Base-by-base conservation (phyloP, 768 basidiomycete species). In the Melanogaster broomeanus region DNA sequence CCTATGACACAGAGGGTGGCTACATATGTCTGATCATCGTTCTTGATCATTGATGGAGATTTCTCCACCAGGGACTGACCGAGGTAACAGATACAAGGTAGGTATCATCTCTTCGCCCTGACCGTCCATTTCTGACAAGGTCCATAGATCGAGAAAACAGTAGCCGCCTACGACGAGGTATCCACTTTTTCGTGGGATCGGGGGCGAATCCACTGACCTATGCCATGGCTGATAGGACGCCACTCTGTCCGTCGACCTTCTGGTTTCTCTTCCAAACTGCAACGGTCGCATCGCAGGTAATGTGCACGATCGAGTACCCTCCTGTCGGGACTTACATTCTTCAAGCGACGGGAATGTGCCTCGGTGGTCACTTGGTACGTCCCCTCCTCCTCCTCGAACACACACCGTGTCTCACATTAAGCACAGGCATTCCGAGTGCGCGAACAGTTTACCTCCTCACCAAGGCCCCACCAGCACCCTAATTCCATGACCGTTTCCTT, bases 11-110 rank as follows among this genome's bases (percentile, higher is more conserved):
- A 0, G 89, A 94, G 78, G 91, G 90, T 86, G 4, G 27, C 15
- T 39, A 10, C n/a, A 15, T 31, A 52, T 38, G 41, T 31, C 53
- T 38, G 41, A 18, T 41, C 21, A 42, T 50, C 19, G 40, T 39
- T 6, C 25, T 42, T 19, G 38, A 46, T 25, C 18, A 48, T 51
- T 51, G 22, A 49, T 19, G 19, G 21, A 41, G 42, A 21, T 38
- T n/a, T 35, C 31, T n/a, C 6, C 12, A 13, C 16, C 39, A 82
- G 91, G 92, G 16, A 93, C 91, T 30, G 89, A 96, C 65, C 73
- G 87, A 56, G 96, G 96, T n/a, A 98, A 98, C 73, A 80, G 74
- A 59, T 96, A 88, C 78, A 98, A 98, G 80, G 92, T 81, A 47
- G 21, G 49, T 22, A 21, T 45, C 24, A 21, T 45, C 33, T 28